Conservation (phyloP, 2,329 filamentous ascomycete genomes). For the Plectosphaerella plurivora region DNA sequence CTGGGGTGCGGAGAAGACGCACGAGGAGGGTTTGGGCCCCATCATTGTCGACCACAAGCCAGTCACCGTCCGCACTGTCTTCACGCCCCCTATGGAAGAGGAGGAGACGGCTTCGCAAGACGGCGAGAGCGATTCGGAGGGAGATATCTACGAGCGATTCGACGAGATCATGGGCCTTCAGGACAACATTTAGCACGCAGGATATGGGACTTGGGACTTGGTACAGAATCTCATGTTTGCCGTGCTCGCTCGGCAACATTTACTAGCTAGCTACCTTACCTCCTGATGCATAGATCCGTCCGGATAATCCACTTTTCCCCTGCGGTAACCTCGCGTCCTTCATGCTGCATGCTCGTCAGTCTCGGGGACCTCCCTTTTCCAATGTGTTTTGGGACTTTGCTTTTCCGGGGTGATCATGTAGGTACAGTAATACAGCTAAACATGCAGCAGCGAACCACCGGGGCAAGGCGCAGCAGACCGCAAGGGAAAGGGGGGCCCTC, state of each 20-base stretch:
- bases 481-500: no score
- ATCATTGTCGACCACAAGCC: no score
- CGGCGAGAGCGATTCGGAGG: not conserved
- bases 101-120: no score
- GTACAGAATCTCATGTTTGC: not conserved
- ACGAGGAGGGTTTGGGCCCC: not conserved
- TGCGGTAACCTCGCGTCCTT: constrained; percentile 71
- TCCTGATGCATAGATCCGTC: constrained; percentile 70
- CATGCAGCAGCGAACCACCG: no score
- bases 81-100: no score
- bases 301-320: constrained; percentile 91
- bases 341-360: constrained; percentile 50
- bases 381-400: not conserved
- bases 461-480: no score
- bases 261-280: constrained; percentile 24
- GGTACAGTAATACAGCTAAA: no score
- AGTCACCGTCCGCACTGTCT: no score
- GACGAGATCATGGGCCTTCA: not conserved
- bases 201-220: not conserved
- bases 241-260: not conserved
- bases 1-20: not conserved
- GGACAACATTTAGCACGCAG: not conserved
- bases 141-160: not conserved
- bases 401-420: no score
- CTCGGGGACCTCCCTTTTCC: not conserved